Percentiles rank a stretch among this genome's conserved stretches.
Evolutionary conservation across 257 asterid genomes (phyloP).

Genomic region (Salvia splendens): DNA sequence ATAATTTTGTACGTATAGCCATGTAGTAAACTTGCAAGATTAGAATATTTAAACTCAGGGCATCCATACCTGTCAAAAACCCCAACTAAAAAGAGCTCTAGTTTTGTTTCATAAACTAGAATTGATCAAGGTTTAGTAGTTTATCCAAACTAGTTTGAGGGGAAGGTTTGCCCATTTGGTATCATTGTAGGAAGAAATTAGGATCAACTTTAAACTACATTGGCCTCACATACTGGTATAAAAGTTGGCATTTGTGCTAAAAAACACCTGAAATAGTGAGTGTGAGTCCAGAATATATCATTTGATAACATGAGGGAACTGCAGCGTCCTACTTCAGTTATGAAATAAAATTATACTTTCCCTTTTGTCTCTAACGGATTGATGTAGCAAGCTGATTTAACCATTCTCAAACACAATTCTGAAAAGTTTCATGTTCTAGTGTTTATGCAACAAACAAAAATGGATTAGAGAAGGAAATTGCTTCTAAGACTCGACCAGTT

Average conservation of each 20-base stretch:
- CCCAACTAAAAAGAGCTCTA: not conserved
- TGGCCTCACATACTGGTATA: not conserved
- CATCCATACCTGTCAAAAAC: not conserved
- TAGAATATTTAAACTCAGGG: not conserved
- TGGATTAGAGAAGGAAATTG: not conserved
- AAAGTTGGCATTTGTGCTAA: not conserved
- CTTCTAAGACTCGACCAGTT: not conserved
- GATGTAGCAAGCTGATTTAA: not conserved
- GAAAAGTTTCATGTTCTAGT: not conserved
- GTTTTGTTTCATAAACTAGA: not conserved
- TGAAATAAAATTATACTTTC: not conserved
- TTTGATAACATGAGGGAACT: not conserved
- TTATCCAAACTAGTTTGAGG: not conserved
- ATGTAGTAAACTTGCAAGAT: conserved; percentile 1
- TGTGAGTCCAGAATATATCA: not conserved
- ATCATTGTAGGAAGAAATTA: no score
- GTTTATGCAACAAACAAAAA: not conserved
- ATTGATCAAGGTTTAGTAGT: not conserved
- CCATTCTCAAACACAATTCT: not conserved
- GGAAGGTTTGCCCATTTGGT: not conserved
- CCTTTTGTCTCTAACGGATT: not conserved
- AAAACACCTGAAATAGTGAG: not conserved
- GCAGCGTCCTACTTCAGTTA: not conserved
- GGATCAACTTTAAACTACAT: not conserved
- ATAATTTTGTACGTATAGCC: not conserved